These are phyloP conservation scores for Aspergillus floridensis DNA, from an alignment of 2,329 filamentous ascomycete genomes.

Conservation along the genomic window DNA sequence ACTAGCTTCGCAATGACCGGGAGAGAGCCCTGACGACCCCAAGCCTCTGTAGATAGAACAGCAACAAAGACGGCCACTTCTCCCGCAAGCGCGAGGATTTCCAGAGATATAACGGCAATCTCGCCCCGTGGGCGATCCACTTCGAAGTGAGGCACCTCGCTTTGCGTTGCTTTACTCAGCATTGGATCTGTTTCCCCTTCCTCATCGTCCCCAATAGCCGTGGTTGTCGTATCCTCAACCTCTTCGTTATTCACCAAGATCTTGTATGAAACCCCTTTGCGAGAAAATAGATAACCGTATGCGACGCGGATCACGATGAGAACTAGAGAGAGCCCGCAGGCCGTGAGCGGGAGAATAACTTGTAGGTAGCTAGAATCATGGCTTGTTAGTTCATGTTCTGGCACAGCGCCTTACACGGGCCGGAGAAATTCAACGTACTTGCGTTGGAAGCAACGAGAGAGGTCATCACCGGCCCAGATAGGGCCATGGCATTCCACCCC, in stretches of 20 bases:
- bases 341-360: constrained; percentile 71
- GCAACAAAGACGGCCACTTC: constrained; percentile 68
- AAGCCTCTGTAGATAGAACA: constrained; percentile 60
- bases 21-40: constrained; percentile 56
- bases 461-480: constrained; percentile 61
- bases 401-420: neutral
- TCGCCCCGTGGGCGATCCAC: constrained; percentile 75
- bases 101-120: constrained; percentile 65
- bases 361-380: constrained; percentile 64
- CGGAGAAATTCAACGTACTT: constrained; percentile 39
- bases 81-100: constrained; percentile 71
- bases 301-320: constrained; percentile 61
- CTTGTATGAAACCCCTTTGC: constrained; percentile 58
- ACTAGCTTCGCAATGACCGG: constrained; percentile 66
- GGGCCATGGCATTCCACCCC: constrained; percentile 57
- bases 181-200: constrained; percentile 56
- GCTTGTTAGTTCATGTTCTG: neutral
- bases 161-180: constrained; percentile 53
- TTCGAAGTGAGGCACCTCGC: constrained; percentile 53
- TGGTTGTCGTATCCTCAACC: constrained; percentile 52
- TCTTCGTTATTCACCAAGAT: constrained; percentile 33
- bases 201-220: constrained; percentile 43
- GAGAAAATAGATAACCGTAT: constrained; percentile 53
- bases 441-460: constrained; percentile 60
- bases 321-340: constrained; percentile 68